phyloP scores from a whole-genome alignment of 2,329 filamentous ascomycete species.

The Rugonectria rugulosa region DNA sequence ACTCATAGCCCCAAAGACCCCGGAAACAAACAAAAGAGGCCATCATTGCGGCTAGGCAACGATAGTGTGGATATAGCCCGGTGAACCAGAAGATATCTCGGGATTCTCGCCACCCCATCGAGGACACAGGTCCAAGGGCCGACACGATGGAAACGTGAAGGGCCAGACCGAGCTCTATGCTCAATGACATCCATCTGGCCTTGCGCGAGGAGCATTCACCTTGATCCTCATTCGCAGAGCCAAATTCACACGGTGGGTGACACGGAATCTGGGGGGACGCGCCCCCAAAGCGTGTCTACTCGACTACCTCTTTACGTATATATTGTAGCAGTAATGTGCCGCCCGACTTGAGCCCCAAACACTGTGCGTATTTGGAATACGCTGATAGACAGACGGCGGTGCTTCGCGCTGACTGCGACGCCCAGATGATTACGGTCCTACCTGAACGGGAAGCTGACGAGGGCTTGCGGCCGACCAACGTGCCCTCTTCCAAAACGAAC shows the following conservation, averaged over 20 bases:
- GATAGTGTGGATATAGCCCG: neutral
- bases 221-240: neutral
- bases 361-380: neutral
- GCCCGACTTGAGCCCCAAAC: too few species aligned
- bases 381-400: constrained; percentile 1
- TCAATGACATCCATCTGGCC: neutral
- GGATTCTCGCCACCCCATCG: neutral
- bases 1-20: neutral
- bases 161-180: neutral
- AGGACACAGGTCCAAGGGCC: neutral
- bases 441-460: constrained; percentile 19
- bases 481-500: neutral
- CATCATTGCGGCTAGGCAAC: neutral
- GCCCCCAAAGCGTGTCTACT: too few species aligned
- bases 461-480: constrained; percentile 13
- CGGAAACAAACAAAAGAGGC: neutral
- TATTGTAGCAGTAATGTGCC: too few species aligned
- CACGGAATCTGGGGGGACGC: neutral
- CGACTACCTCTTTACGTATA: too few species aligned
- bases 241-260: neutral
- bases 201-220: neutral
- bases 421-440: constrained; percentile 1
- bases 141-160: neutral
- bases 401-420: constrained; percentile 1
- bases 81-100: neutral